Evolutionary conservation across 2,329 filamentous ascomycete species (phyloP), one percentile per base, ranked within the genome.

Genomic region (Ophiocordyceps australis): DNA sequence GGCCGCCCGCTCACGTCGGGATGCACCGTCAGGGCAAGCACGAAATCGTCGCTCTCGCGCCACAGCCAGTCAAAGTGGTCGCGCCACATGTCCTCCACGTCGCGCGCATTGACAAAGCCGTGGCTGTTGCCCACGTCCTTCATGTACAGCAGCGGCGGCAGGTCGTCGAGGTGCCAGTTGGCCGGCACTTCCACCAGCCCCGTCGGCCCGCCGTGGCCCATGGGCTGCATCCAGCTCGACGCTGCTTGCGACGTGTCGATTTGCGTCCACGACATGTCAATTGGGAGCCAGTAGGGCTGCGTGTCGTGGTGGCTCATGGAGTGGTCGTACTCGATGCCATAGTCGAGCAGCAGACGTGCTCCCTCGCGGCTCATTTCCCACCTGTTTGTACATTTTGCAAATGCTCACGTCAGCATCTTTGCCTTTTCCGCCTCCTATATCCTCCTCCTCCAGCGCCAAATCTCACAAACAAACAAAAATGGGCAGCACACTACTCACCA

Each of bases 21-120:
- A 44, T 82, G 76, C 19, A 81, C 74, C 0, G 76, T 82, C 46
- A 82, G 75, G 0, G 77, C 75, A 37, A 82, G 81, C 27, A 80
- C 64, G 33, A 81, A 81, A 36, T 78, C 72, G 36, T 82, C 74
- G 33, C 79, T 74, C 45, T 82, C 74, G 16, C 74, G 57, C 43
- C 82, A 82, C 39, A 77, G 80, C 47, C 80, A 81, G 37, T 74
- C 62, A 31, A 76, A 76, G 34, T 75, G 68, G 31, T 75, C 67
- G 24, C 61, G 51, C 70, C 69, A 75, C 18, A 74, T 59, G 18
- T 71, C 65, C 38, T 76, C 68, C 2, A 75, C 59, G 32, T 72
- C 66, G n/a, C 61, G 49, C 1, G 61, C 51, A 28, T 62, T 61
- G 12, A 60, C 55, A 35, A 51, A 74, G 7, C 73, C 73, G 38